Conservation (phyloP, 148 eudicot species). For the Chenopodium berlandieri region DNA sequence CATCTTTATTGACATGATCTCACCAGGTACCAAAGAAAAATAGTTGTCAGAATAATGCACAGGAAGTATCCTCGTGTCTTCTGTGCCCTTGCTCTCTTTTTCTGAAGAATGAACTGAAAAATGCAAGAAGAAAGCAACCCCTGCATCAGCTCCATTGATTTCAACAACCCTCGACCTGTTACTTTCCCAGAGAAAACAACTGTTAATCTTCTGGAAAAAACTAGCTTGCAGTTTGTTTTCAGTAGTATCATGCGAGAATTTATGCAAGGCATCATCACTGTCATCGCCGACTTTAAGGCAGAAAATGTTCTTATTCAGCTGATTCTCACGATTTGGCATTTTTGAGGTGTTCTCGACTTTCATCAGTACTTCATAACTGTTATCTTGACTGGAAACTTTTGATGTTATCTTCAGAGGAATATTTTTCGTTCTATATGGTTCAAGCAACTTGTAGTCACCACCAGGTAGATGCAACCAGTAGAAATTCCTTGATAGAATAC, state of each 20-base stretch:
- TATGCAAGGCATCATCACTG: conserved; percentile 32
- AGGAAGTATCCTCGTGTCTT: conserved; percentile 85
- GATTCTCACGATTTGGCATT: conserved; percentile 45
- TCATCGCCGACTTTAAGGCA: conserved; percentile 9
- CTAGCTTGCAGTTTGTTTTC: conserved; percentile 34
- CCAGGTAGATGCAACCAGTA: conserved; percentile 87
- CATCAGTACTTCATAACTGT: conserved; percentile 61
- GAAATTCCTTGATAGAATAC: conserved; percentile 80
- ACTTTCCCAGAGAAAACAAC: conserved; percentile 32
- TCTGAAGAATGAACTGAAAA: conserved; percentile 72
- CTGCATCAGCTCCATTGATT: conserved; percentile 56
- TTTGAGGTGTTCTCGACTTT: conserved; percentile 65
- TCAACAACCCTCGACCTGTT: conserved; percentile 37
- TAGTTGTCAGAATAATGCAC: conserved; percentile 98
- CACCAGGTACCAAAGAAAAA: conserved; percentile 88
- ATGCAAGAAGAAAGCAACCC: conserved; percentile 90
- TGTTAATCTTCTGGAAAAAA: conserved; percentile 46
- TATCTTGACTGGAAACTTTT: conserved; percentile 41
- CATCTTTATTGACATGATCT: conserved; percentile 51
- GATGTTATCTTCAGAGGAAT: conserved; percentile 79
- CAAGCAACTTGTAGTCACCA: conserved; percentile 76
- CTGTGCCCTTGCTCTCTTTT: conserved; percentile 52
- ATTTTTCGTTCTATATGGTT: conserved; percentile 62
- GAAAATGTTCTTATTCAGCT: conserved; percentile 46
- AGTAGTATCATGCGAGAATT: neutral